Evolutionary conservation across 2,329 filamentous ascomycete species (phyloP).

Genomic region (Paramyrothecium roridum): DNA sequence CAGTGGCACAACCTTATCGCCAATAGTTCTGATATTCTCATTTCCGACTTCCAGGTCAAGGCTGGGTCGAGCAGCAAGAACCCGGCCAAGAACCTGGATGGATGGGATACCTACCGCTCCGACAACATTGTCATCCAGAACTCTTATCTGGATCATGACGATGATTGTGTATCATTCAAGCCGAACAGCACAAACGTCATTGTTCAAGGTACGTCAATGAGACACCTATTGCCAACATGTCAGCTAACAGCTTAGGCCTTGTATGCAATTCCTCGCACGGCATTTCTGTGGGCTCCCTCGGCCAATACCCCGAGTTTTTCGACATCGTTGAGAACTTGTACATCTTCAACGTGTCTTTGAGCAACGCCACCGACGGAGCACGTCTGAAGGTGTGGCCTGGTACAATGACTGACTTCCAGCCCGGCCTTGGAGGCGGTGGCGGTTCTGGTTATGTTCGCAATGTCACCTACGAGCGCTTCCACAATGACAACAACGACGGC

Average conservation of each 20-base stretch:
- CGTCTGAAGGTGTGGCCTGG: slow-evolving; percentile 73
- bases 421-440: slow-evolving; percentile 56
- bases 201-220: slow-evolving; percentile 55
- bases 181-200: slow-evolving; percentile 66
- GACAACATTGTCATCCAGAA: slow-evolving; percentile 63
- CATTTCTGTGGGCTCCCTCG: slow-evolving; percentile 67
- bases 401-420: slow-evolving; percentile 18
- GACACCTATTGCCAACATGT: too few relatives aligned
- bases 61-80: slow-evolving; percentile 49
- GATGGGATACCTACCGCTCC: slow-evolving; percentile 60
- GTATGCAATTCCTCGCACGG: slow-evolving; percentile 66
- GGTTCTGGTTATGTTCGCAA: slow-evolving; percentile 51
- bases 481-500: slow-evolving; percentile 54
- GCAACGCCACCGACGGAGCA: slow-evolving; percentile 58
- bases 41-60: slow-evolving; percentile 58
- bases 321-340: slow-evolving; percentile 67
- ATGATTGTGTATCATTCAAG: slow-evolving; percentile 69
- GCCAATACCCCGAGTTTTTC: slow-evolving; percentile 58
- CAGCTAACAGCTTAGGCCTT: slow-evolving; percentile 23
- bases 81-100: slow-evolving; percentile 59
- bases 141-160: slow-evolving; percentile 35
- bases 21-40: slow-evolving; percentile 60
- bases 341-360: slow-evolving; percentile 55
- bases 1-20: slow-evolving; percentile 51
- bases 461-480: slow-evolving; percentile 61